These are phyloP conservation scores for Aphanomyces stellatus DNA, from an alignment of 352 stramenopile species.

Conservation along the genomic window DNA sequence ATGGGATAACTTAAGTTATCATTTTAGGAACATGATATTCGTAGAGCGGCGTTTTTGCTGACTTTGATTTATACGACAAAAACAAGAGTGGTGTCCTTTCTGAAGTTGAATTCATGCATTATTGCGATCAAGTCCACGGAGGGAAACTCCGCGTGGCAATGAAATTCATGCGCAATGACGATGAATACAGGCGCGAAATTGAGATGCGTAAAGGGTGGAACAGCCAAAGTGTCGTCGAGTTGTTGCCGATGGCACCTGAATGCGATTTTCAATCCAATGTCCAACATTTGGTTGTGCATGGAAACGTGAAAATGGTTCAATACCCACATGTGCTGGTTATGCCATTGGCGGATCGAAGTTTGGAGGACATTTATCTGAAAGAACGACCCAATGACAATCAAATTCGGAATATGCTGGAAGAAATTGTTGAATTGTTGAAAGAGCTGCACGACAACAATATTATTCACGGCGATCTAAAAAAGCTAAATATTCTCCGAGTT, in stretches of 20 bases:
- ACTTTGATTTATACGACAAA: background rate
- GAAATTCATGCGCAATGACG: background rate
- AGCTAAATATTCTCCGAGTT: slow-evolving; percentile 22
- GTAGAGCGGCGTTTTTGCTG: no score
- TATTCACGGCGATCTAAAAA: slow-evolving; percentile 23
- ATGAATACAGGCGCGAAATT: background rate
- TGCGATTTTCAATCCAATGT: background rate
- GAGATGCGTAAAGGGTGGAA: background rate
- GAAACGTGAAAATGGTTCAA: background rate
- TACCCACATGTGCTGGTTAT: background rate
- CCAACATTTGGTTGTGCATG: background rate
- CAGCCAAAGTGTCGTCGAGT: background rate
- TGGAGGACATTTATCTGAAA: background rate
- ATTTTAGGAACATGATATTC: no score
- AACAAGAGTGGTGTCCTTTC: background rate
- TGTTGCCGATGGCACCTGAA: background rate
- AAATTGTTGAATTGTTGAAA: background rate
- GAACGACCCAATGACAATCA: background rate
- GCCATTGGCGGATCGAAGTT: background rate
- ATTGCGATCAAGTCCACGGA: background rate
- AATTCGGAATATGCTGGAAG: background rate
- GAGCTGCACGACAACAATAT: background rate
- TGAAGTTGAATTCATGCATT: background rate
- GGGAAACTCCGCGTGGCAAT: background rate
- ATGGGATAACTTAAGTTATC: no score